phyloP scores from a whole-genome alignment of 2,329 filamentous ascomycete genomes.

The Penicillium crustosum region DNA sequence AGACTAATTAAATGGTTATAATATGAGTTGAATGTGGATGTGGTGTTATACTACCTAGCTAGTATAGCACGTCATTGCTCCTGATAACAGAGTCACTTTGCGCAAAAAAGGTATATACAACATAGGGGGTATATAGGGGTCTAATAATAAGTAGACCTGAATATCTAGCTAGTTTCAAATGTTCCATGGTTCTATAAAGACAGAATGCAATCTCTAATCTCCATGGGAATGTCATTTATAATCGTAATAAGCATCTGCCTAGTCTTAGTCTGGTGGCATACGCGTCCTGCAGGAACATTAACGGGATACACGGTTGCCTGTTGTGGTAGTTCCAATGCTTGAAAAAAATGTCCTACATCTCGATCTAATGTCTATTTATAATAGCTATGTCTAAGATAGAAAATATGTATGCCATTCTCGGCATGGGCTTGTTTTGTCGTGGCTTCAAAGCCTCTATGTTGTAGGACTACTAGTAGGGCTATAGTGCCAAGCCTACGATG shows the following conservation, averaged over 20 bases:
- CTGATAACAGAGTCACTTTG: background rate
- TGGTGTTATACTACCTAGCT: background rate
- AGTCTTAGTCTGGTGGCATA: constrained; percentile 6
- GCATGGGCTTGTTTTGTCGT: background rate
- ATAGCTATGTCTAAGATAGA: background rate
- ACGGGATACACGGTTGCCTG: constrained; percentile 15
- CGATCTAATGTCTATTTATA: background rate
- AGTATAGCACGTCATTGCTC: constrained; percentile 6
- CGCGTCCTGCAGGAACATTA: constrained; percentile 23
- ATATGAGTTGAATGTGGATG: background rate
- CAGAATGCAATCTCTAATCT: background rate
- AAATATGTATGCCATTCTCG: background rate
- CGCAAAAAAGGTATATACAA: too few relatives aligned
- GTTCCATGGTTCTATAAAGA: background rate
- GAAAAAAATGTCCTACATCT: background rate
- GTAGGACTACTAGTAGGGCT: background rate
- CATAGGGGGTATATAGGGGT: too few relatives aligned
- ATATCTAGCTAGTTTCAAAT: background rate
- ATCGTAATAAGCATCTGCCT: background rate
- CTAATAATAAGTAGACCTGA: background rate
- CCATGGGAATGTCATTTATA: background rate
- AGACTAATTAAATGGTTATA: background rate
- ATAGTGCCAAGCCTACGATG: constrained; percentile 12
- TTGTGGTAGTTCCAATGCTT: background rate
- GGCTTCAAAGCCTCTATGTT: background rate